Evolutionary conservation across 108 stramenopile species (phyloP), one percentile per base, ranked within the genome.

Genomic region (Seminavis robusta): DNA sequence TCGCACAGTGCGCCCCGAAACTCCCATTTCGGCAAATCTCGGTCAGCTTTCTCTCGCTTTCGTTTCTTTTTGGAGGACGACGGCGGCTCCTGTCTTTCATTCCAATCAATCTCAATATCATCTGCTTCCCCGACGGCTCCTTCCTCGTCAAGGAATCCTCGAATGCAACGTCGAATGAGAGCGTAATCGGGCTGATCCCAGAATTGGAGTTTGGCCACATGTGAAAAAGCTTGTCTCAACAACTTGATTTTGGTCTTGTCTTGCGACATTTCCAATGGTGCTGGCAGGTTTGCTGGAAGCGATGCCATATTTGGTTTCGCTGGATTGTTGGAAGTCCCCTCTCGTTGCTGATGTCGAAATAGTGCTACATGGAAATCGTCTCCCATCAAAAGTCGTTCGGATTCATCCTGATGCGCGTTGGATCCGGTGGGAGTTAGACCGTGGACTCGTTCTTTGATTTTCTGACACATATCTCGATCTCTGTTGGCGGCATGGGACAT

Each of bases 401-500:
- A 81, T 7, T 69, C 48, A 57, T 84, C 81, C 20, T 24, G 38
- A 11, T 51, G 44, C 33, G 55, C 58, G 0, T 65, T 69, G 0
- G 56, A 50, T 37, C 43, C 40, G 1, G 65, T 69, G 4, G 67
- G 61, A 44, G 58, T 58, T 11, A 61, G 54, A 6, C 88, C 86
- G 41, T 81, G 68, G 13, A 92, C 77, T 13, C 77, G 69, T 56
- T 88, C 84, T 50, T 92, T 92, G 20, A 92, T 33, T 17, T 69
- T 72, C 27, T 81, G 82, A 70, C 90, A 92, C 10, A 65, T 64
- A 0, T 39, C 59, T 33, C 90, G 63, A 53, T 92, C 86, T 24
- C 83, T 51, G 32, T 73, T 78, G 40, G 84, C 81, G 5, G 90
- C 90, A 59, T 86, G 60, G 4, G 68, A 71, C 90, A 92, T 92